Percentiles rank a stretch among this genome's conserved stretches.
These are phyloP conservation scores for Cladosporium halotolerans DNA, from an alignment of 2,329 filamentous ascomycete species.

Conservation along the genomic window DNA sequence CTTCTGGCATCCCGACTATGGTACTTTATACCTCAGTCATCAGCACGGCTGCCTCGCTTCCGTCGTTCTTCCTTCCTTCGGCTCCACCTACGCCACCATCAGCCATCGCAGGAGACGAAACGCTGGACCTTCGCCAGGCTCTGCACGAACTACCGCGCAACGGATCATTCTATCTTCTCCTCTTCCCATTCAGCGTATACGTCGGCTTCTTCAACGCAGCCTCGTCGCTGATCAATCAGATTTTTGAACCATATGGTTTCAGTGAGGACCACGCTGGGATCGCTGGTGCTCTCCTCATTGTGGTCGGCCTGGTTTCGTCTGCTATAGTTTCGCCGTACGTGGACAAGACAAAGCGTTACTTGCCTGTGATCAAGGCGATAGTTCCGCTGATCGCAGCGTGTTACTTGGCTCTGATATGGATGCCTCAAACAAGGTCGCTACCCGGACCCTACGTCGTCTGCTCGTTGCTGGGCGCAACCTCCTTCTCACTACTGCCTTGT, in stretches of 20 bases:
- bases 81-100: slow-evolving; percentile 71
- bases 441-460: slow-evolving; percentile 69
- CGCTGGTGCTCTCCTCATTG: slow-evolving; percentile 79
- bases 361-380: slow-evolving; percentile 64
- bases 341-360: slow-evolving; percentile 75
- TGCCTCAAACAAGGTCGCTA: slow-evolving; percentile 57
- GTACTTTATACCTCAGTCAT: slow-evolving; percentile 51
- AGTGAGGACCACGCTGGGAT: slow-evolving; percentile 79
- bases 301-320: slow-evolving; percentile 73
- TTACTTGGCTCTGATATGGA: slow-evolving; percentile 78
- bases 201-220: slow-evolving; percentile 92
- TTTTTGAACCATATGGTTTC: slow-evolving; percentile 81
- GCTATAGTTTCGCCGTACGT: slow-evolving; percentile 75
- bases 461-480: slow-evolving; percentile 69
- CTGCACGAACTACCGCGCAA: slow-evolving; percentile 46
- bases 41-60: slow-evolving; percentile 59
- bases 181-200: slow-evolving; percentile 75
- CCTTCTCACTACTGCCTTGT: slow-evolving; percentile 75
- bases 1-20: slow-evolving; percentile 66
- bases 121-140: slow-evolving; percentile 48
- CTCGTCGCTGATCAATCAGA: slow-evolving; percentile 82
- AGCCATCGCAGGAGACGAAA: slow-evolving; percentile 54
- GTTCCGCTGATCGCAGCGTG: slow-evolving; percentile 62
- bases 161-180: slow-evolving; percentile 71
- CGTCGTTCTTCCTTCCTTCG: slow-evolving; percentile 74